Conservation (phyloP, 2,329 filamentous ascomycete species). For the Ascosphaera pollenicola region DNA sequence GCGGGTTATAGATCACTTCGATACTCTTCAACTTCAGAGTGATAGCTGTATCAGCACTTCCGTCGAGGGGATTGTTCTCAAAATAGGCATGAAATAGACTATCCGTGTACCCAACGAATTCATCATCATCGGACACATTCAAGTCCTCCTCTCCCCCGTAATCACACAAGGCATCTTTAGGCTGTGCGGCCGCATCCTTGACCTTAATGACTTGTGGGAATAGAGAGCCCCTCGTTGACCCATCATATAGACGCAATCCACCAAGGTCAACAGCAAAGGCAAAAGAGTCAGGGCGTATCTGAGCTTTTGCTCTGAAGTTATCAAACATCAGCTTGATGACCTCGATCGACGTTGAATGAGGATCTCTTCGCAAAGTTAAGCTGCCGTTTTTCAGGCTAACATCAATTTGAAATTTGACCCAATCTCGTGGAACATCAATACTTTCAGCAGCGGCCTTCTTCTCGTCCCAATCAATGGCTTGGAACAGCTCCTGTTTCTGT, state of each 20-base stretch:
- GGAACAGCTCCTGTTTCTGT: conserved; percentile 87
- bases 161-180: conserved; percentile 18
- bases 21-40: conserved; percentile 84
- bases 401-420: conserved; percentile 80
- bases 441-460: conserved; percentile 74
- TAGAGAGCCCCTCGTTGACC: conserved; percentile 72
- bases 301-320: conserved; percentile 70
- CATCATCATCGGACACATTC: conserved; percentile 17
- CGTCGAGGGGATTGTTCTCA: conserved; percentile 87
- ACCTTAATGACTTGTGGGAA: conserved; percentile 92
- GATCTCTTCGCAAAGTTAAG: conserved; percentile 76
- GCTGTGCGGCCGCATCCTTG: conserved; percentile 53
- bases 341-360: conserved; percentile 55
- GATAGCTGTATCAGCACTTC: conserved; percentile 72
- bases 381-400: conserved; percentile 87
- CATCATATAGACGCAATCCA: conserved; percentile 84
- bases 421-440: conserved; percentile 75
- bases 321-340: conserved; percentile 87
- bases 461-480: conserved; percentile 96
- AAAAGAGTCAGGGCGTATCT: conserved; percentile 79
- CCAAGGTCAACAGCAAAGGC: conserved; percentile 76
- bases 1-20: conserved; percentile 94
- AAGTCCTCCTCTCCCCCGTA: conserved; percentile 16
- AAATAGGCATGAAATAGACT: conserved; percentile 84
- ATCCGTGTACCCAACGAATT: conserved; percentile 33